phyloP scores from a whole-genome alignment of 73 alveolate genomes.

The Breviolum minutum region DNA sequence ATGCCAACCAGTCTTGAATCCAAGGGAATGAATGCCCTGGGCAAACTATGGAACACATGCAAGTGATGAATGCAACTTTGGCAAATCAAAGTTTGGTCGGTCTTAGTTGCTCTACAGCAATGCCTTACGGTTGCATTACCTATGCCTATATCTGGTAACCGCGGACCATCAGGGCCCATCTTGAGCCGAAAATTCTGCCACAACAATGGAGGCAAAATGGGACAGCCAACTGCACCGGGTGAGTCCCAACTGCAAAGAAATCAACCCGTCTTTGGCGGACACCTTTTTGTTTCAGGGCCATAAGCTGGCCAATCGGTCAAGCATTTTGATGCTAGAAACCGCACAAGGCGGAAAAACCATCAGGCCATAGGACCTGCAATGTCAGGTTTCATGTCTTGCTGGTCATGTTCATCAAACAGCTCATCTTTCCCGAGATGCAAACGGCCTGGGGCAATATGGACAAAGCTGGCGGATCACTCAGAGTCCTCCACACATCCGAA shows the following conservation, averaged over 20 bases:
- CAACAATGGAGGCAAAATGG: too few species aligned
- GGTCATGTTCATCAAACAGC: not conserved
- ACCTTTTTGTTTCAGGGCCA: not conserved
- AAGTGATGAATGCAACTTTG: too few species aligned
- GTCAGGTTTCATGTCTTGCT: not conserved
- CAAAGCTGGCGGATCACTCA: not conserved
- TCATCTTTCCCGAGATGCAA: not conserved
- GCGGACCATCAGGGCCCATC: too few species aligned
- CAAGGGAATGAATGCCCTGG: too few species aligned
- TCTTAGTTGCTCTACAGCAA: too few species aligned
- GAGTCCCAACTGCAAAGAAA: too few species aligned
- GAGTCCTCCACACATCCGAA: not conserved
- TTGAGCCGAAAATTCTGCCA: too few species aligned
- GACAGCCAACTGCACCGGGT: too few species aligned
- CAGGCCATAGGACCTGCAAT: not conserved
- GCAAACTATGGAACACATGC: too few species aligned
- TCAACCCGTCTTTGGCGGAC: not conserved
- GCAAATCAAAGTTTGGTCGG: too few species aligned
- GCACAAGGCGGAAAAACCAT: not conserved
- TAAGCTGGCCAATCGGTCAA: not conserved
- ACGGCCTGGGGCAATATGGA: conserved; percentile 1
- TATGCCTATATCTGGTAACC: too few species aligned
- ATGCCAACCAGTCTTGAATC: not conserved
- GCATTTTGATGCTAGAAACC: conserved; percentile 32
- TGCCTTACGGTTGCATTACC: too few species aligned